Evolutionary conservation across 192 early-diverging fungal species (phyloP).

Genomic region (Podila horticola): DNA sequence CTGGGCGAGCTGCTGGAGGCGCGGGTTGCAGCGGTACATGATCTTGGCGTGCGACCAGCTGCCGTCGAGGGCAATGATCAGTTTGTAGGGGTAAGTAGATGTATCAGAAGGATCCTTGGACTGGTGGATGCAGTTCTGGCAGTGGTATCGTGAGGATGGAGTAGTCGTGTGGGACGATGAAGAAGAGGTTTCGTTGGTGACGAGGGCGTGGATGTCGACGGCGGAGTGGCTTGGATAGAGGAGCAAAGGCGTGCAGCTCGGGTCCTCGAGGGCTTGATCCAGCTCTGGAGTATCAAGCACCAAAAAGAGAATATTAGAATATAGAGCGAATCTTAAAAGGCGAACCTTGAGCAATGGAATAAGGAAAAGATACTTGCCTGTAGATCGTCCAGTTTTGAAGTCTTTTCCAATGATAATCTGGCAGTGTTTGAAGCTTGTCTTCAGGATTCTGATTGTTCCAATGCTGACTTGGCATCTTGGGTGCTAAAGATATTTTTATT

Average conservation of each 20-base stretch:
- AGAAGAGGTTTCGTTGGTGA: background rate
- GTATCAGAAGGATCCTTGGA: background rate
- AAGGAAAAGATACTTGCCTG: background rate
- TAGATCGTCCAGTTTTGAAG: slow-evolving; percentile 27
- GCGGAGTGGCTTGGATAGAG: slow-evolving; percentile 45
- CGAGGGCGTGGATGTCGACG: slow-evolving; percentile 24
- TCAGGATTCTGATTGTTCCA: slow-evolving; percentile 50
- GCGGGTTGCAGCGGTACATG: slow-evolving; percentile 51
- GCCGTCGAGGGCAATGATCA: slow-evolving; percentile 49
- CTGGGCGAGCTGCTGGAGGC: slow-evolving; percentile 41
- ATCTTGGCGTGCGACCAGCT: slow-evolving; percentile 54
- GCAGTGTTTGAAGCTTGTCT: slow-evolving; percentile 46
- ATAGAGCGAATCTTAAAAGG: background rate
- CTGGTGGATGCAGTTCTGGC: slow-evolving; percentile 23
- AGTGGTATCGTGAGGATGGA: slow-evolving; percentile 15
- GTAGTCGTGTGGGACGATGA: background rate
- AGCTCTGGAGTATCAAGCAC: slow-evolving; percentile 15
- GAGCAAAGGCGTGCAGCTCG: slow-evolving; percentile 31
- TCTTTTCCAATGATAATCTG: slow-evolving; percentile 53
- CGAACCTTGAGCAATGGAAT: background rate
- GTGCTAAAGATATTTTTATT: slow-evolving; percentile 11
- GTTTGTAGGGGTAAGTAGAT: slow-evolving; percentile 28
- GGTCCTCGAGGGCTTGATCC: slow-evolving; percentile 32
- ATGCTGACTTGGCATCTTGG: slow-evolving; percentile 54
- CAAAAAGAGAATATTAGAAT: background rate